Percentiles rank a stretch among this genome's conserved stretches.
These are phyloP conservation scores for Aphanomyces euteiches DNA, from an alignment of 352 stramenopile species.

Conservation along the genomic window DNA sequence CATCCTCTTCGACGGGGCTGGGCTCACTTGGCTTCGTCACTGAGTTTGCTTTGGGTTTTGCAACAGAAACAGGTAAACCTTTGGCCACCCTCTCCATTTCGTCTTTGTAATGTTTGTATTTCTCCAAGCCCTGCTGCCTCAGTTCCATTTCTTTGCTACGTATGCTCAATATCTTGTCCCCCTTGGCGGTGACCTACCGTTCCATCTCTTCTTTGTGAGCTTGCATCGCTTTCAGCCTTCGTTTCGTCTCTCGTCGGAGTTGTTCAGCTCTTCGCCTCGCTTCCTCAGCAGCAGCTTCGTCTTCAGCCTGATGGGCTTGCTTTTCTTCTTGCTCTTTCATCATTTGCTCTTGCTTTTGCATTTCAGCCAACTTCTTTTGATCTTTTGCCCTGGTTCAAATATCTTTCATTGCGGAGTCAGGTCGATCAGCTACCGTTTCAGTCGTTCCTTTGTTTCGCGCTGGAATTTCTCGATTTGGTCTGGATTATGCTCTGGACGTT, in stretches of 20 bases:
- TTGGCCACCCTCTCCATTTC: slow-evolving; percentile 60
- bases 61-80: slow-evolving; percentile 33
- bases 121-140: slow-evolving; percentile 48
- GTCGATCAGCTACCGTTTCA: neutral
- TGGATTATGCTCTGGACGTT: neutral
- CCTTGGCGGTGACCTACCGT: slow-evolving; percentile 35
- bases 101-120: slow-evolving; percentile 56
- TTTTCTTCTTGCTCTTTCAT: slow-evolving; percentile 30
- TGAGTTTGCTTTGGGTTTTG: neutral
- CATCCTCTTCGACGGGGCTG: too few relatives aligned
- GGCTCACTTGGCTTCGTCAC: neutral
- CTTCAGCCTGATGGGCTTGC: slow-evolving; percentile 16
- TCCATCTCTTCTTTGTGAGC: slow-evolving; percentile 44
- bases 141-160: slow-evolving; percentile 49
- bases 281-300: slow-evolving; percentile 35
- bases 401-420: too few relatives aligned
- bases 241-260: slow-evolving; percentile 47
- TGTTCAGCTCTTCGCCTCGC: slow-evolving; percentile 42
- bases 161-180: neutral
- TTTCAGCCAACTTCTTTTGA: slow-evolving; percentile 29
- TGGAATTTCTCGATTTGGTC: slow-evolving; percentile 27
- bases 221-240: slow-evolving; percentile 45
- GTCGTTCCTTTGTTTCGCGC: slow-evolving; percentile 25
- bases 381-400: slow-evolving; percentile 15
- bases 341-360: neutral